Evolutionary conservation across 495 filamentous ascomycete genomes (phyloP).

Genomic region (Aspergillus leporis): DNA sequence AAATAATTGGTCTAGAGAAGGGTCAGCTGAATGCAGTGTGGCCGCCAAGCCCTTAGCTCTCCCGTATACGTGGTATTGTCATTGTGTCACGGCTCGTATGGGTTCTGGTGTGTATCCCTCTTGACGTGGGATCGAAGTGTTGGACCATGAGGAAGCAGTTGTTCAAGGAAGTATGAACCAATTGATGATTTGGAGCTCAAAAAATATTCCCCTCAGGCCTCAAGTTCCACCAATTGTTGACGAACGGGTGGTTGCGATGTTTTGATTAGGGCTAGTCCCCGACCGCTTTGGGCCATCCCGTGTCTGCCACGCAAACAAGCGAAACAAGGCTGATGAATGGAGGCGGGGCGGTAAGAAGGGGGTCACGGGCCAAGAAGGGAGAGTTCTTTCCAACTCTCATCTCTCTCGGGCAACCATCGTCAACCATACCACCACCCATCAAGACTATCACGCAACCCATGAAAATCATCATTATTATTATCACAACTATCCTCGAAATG

Average conservation of each 20-base stretch:
- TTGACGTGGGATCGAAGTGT: too few species aligned
- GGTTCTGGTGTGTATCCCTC: too few species aligned
- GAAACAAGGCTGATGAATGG: background rate
- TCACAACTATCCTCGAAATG: conserved; percentile 23
- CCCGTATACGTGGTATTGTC: conserved; percentile 12
- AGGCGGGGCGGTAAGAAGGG: background rate
- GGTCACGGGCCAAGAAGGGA: conserved; percentile 4
- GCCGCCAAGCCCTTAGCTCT: background rate
- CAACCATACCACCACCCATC: conserved; percentile 4
- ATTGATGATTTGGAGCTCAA: background rate
- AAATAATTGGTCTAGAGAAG: conserved; percentile 13
- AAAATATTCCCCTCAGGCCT: background rate
- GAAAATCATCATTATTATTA: background rate
- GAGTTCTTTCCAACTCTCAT: conserved; percentile 12
- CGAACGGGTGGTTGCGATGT: background rate
- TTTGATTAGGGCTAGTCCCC: conserved; percentile 8
- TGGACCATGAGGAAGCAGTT: background rate
- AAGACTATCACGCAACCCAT: conserved; percentile 8
- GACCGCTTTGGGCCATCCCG: conserved; percentile 4
- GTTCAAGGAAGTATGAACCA: background rate
- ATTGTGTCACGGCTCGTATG: background rate
- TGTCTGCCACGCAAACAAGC: conserved; percentile 10
- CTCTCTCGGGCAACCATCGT: background rate
- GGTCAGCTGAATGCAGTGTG: conserved; percentile 20
- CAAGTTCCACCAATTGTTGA: background rate